These are phyloP conservation scores for Ogataea zsoltii DNA, from an alignment of 805 yeast species.

Conservation along the genomic window DNA sequence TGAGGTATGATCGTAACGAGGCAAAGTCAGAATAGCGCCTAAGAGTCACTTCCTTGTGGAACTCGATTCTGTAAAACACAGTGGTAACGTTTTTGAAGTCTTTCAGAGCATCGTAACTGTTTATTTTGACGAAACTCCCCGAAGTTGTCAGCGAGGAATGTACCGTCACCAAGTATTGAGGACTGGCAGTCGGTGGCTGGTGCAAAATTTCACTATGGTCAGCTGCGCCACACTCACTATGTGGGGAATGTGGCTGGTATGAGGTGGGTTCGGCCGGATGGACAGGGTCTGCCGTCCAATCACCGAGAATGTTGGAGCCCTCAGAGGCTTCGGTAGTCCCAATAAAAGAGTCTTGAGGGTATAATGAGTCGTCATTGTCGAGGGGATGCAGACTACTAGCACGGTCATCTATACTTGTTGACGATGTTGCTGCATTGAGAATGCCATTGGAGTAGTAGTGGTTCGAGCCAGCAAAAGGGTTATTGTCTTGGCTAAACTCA, in stretches of 20 bases:
- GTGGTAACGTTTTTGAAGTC: slow-evolving; percentile 33
- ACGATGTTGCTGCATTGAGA: slow-evolving; percentile 15
- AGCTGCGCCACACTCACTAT: no score
- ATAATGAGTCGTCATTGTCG: neutral
- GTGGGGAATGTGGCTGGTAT: no score
- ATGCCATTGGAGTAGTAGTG: slow-evolving; percentile 33
- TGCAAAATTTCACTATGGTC: no score
- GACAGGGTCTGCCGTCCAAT: neutral
- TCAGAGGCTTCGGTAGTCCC: neutral
- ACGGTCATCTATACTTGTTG: neutral
- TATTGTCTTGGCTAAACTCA: slow-evolving; percentile 35
- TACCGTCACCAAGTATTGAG: no score
- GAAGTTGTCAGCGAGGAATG: no score
- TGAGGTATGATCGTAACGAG: slow-evolving; percentile 67
- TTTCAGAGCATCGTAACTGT: slow-evolving; percentile 23
- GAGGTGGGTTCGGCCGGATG: neutral
- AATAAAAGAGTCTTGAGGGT: neutral
- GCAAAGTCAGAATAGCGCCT: slow-evolving; percentile 93
- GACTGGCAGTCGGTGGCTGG: neutral
- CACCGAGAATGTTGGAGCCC: slow-evolving; percentile 2
- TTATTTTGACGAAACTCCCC: neutral
- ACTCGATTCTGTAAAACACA: slow-evolving; percentile 33
- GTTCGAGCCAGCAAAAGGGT: slow-evolving; percentile 38
- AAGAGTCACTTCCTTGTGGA: slow-evolving; percentile 34
- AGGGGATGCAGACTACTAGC: neutral